Evolutionary conservation across 176 grass and related monocot genomes (phyloP).

Genomic region (Carex parvula): DNA sequence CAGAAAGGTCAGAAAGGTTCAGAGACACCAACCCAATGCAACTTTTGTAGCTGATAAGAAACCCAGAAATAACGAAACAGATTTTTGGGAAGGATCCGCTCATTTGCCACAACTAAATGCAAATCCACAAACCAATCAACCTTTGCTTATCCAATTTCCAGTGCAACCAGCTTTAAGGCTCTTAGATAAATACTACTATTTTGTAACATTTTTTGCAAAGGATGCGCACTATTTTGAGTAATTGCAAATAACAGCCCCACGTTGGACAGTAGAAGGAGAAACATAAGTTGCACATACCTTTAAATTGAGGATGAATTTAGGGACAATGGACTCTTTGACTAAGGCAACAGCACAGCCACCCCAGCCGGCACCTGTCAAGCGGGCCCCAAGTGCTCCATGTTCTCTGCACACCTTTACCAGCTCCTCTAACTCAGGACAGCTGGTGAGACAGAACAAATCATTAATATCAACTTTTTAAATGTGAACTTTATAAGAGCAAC

Average conservation of each 20-base stretch:
- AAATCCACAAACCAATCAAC: not conserved
- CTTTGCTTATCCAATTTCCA: not conserved
- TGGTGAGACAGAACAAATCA: constrained; percentile 7
- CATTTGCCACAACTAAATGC: not conserved
- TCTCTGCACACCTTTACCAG: constrained; percentile 81
- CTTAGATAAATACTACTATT: not conserved
- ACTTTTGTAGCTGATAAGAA: not conserved
- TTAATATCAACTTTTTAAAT: not conserved
- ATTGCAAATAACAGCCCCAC: not conserved
- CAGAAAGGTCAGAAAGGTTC: not conserved
- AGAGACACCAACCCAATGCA: not conserved
- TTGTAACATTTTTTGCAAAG: not conserved
- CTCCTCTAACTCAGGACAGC: constrained; percentile 94
- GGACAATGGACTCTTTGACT: constrained; percentile 79
- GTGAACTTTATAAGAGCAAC: not conserved
- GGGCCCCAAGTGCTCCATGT: constrained; percentile 77
- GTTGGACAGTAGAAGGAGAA: not conserved
- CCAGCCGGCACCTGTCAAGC: constrained; percentile 94
- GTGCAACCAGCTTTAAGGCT: not conserved
- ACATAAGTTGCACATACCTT: constrained; percentile 43
- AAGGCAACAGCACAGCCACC: constrained; percentile 86
- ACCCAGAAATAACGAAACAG: not conserved
- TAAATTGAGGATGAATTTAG: constrained; percentile 86
- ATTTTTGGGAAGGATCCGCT: not conserved
- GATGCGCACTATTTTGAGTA: not conserved